phyloP scores from a whole-genome alignment of 257 asterid genomes.

The Solanum corneliomulleri region DNA sequence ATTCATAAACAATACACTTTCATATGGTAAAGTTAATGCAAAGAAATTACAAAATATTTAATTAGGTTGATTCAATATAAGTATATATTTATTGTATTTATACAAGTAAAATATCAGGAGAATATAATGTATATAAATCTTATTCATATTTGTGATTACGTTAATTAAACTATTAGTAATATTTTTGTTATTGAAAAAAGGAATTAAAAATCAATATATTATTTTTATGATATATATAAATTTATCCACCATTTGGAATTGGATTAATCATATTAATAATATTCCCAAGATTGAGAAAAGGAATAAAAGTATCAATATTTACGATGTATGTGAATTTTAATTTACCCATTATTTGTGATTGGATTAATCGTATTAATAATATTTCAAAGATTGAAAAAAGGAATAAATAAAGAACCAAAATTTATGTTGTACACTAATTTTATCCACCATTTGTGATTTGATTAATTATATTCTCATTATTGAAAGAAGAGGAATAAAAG shows the following conservation, averaged over 20 bases:
- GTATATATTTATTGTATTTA: neutral
- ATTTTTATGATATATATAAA: neutral
- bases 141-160: neutral
- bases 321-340: neutral
- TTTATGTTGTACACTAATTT: too few relatives aligned
- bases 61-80: neutral
- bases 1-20: too few relatives aligned
- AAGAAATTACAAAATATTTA: neutral
- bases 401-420: too few relatives aligned
- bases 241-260: neutral
- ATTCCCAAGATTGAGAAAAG: neutral
- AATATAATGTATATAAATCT: neutral
- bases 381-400: neutral
- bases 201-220: neutral
- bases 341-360: neutral
- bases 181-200: neutral
- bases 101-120: neutral
- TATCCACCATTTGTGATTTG: too few relatives aligned
- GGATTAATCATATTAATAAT: neutral
- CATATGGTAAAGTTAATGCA: too few relatives aligned
- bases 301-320: neutral
- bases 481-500: too few relatives aligned
- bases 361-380: neutral
- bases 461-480: too few relatives aligned
- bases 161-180: neutral